Percentiles rank a stretch among this genome's conserved stretches.
These are phyloP conservation scores for Annona cherimola DNA, from an alignment of 164 flowering plant species.

Conservation along the genomic window DNA sequence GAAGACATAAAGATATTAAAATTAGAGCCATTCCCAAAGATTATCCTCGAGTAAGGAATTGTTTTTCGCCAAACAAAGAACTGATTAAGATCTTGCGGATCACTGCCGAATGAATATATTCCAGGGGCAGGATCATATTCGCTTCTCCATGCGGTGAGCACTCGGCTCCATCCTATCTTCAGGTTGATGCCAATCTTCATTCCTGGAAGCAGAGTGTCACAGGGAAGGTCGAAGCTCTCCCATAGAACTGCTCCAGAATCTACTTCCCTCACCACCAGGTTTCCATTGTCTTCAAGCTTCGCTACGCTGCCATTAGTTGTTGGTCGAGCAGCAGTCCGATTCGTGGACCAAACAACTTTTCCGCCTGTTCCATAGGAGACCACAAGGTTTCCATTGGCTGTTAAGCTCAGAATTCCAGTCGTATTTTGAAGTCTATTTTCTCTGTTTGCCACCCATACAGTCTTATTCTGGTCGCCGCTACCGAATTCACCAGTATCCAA, in stretches of 20 bases:
- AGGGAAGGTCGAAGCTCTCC: constrained; percentile 38
- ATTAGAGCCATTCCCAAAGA: constrained; percentile 8
- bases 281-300: neutral
- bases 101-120: constrained; percentile 18
- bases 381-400: neutral
- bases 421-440: neutral
- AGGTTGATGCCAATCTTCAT: constrained; percentile 29
- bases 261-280: neutral
- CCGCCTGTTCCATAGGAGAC: neutral
- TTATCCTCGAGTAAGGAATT: constrained; percentile 8
- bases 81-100: constrained; percentile 14
- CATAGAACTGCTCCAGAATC: constrained; percentile 10
- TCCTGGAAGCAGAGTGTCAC: constrained; percentile 29
- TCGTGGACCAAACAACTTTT: neutral
- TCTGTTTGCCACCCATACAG: constrained; percentile 8
- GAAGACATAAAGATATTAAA: neutral
- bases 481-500: no score
- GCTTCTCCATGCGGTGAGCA: constrained; percentile 23
- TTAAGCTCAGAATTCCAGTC: neutral
- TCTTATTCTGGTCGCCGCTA: no score
- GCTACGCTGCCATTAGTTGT: neutral
- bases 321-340: neutral
- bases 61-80: constrained; percentile 12
- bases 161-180: constrained; percentile 14
- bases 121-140: constrained; percentile 20